Base-by-base conservation (phyloP, 116 monocot species). In the Thalassia testudinum region DNA sequence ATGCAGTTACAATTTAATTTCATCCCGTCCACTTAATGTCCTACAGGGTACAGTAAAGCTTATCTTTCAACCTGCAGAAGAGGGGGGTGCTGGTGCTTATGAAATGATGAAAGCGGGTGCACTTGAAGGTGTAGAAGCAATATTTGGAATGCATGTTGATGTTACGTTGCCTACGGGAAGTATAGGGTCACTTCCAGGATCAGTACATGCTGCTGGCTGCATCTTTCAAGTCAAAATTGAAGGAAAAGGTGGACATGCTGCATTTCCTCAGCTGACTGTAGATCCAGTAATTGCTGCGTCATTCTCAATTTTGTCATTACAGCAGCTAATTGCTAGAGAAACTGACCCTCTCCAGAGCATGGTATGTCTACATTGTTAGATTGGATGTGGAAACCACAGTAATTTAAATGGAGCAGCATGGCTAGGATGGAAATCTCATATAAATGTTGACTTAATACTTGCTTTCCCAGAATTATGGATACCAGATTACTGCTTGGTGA, bases 31-130 rank as follows among this genome's bases (percentile, higher is more conserved):
- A 5, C 30, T 34, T 10, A 34, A 34, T 5, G 10, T 34, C 6
- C 30, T 34, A 34, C 30, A 91, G 91, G 91, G 91, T 54, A 85
- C 91, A 26, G 91, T 91, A 62, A 81, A 66, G 57, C 81, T 91
- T 43, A 54, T 91, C 68, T 91, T 91, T 59, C 90, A 85, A 81
- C 90, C 92, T 54, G 92, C 92, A 54, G 86, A 91, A 52, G 91
- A 91, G 53, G 79, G 81, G 13, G 91, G 82, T 63, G 91, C 86
- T 43, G 91, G 91, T 59, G 91, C 91, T 21, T 63, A 42, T 59
- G 66, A 77, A 27, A 91, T 91, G 86, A 78, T 91, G 10, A 79
- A 78, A 56, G 83, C 74, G 25, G 86, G 86, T 53, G 86, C 79
- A 59, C 71, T 91, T 38, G 71, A 73, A 27, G 78, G 76, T 21